Evolutionary conservation across 306 rosid species (phyloP).

Genomic region (Cucurbita pepo): DNA sequence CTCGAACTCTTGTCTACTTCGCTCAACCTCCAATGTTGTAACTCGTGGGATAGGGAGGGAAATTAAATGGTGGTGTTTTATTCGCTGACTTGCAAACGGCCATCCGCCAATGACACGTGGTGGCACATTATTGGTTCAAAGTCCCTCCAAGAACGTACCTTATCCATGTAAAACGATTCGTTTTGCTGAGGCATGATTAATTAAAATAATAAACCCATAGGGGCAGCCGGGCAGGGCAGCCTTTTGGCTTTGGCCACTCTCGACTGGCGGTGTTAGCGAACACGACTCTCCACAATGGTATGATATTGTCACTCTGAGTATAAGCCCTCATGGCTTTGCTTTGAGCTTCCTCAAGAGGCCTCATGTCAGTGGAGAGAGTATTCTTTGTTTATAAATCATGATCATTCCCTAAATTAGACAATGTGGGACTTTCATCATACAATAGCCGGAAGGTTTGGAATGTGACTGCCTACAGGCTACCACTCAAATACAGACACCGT

Average conservation of each 20-base stretch:
- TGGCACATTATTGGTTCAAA: background rate
- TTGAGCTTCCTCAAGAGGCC: no score
- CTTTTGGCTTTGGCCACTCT: background rate
- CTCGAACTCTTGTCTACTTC: background rate
- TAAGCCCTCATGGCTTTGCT: no score
- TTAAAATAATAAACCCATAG: background rate
- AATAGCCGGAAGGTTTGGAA: background rate
- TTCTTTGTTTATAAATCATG: no score
- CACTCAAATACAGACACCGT: background rate
- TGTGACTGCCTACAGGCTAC: background rate
- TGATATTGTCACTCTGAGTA: no score
- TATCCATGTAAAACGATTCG: constrained; percentile 2
- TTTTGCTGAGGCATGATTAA: background rate
- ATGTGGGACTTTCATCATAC: no score
- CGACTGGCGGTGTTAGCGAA: background rate
- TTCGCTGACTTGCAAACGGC: constrained; percentile 14
- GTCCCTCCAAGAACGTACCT: background rate
- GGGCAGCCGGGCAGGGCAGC: background rate
- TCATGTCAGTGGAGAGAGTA: no score
- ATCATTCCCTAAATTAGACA: no score
- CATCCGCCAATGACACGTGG: constrained; percentile 29
- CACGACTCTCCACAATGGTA: no score
- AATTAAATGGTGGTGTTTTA: constrained; percentile 20
- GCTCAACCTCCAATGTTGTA: background rate
- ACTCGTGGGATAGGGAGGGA: constrained; percentile 1